Base-by-base conservation (phyloP, 2,329 filamentous ascomycete genomes). In the Lachnellula arida region DNA sequence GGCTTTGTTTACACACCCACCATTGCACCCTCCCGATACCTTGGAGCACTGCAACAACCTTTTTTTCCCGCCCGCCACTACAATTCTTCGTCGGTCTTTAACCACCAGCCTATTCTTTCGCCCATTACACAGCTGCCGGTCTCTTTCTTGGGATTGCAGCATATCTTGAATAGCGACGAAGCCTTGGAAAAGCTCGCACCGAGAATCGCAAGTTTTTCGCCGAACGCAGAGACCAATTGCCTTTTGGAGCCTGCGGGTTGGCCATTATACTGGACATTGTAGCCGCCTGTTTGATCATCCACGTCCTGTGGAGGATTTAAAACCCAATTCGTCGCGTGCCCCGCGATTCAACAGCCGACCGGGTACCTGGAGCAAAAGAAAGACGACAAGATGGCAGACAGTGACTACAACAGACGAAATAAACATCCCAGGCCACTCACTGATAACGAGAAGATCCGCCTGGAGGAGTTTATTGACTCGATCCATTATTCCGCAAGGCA, bases 401-500 rank as follows among this genome's bases (percentile, higher is more conserved):
- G 65, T 54, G 93, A 97, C 75, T 82, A 83, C 65, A 86, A 79
- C 66, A 86, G 93, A 72, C 89, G 93, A 71, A 97, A 97, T 77
- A 88, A 89, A 76, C 83, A 84, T 71, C 89, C 94, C 43, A 85
- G 93, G 59, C 82, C 87, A 60, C 77, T 99, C 55, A 84, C 86
- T 34, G 91, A 97, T 61, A 76, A 80, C 17, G 94, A 99, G 79
- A 85, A 88, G 63, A 84, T 87, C 63, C 85, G 87, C 58, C 79
- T 99, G 57, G 91, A 97, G 60, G 92, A 97, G 73, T 97, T 89
- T 70, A 84, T 94, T 64, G 91, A 97, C 68, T 84, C 85, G 34
- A 99, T 99, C 67, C 92, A 97, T 75, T 99, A 99, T 76, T 97
- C 93, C 51, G 84, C 89, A 61, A 84, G 91, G 91, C 96, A 78